A percentile compares a stretch with the other conserved stretches of the same genome.
phyloP scores from a whole-genome alignment of 2,329 filamentous ascomycete species.

The Hypoxylon sp. region DNA sequence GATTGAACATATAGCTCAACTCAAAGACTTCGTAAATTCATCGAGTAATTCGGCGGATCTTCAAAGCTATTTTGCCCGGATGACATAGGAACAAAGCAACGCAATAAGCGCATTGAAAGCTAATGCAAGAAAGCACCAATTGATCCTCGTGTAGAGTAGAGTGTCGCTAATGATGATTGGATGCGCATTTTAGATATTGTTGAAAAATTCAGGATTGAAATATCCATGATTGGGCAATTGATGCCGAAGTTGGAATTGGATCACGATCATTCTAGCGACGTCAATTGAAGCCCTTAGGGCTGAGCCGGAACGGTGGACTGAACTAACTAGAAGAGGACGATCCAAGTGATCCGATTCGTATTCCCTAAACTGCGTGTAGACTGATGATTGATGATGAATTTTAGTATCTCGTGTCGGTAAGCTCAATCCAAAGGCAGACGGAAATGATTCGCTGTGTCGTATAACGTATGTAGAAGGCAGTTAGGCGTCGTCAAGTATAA shows the following conservation, averaged over 20 bases:
- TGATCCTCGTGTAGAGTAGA: constrained; percentile 13
- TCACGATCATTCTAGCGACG: constrained; percentile 18
- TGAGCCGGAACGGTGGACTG: constrained; percentile 4
- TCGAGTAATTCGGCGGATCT: background rate
- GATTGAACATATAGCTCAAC: constrained; percentile 9
- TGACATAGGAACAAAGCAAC: background rate
- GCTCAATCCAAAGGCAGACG: constrained; percentile 1
- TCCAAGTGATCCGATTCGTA: constrained; percentile 18
- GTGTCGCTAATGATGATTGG: background rate
- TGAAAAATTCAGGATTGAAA: no score
- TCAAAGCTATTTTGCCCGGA: background rate
- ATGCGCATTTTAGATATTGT: background rate
- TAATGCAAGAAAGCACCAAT: constrained; percentile 18
- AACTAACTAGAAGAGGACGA: no score
- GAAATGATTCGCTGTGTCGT: no score
- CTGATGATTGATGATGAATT: background rate
- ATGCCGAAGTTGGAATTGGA: constrained; percentile 1
- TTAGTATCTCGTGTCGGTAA: constrained; percentile 20
- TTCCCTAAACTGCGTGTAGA: constrained; percentile 5
- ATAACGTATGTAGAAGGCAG: no score
- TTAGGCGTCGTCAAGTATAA: constrained; percentile 1
- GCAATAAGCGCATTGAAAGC: constrained; percentile 15
- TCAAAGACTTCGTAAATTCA: constrained; percentile 5
- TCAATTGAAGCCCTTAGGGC: constrained; percentile 7
- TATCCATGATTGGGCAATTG: constrained; percentile 5